Evolutionary conservation across 139 green algal species (phyloP).

Genomic region (Pycnococcus provasolii): DNA sequence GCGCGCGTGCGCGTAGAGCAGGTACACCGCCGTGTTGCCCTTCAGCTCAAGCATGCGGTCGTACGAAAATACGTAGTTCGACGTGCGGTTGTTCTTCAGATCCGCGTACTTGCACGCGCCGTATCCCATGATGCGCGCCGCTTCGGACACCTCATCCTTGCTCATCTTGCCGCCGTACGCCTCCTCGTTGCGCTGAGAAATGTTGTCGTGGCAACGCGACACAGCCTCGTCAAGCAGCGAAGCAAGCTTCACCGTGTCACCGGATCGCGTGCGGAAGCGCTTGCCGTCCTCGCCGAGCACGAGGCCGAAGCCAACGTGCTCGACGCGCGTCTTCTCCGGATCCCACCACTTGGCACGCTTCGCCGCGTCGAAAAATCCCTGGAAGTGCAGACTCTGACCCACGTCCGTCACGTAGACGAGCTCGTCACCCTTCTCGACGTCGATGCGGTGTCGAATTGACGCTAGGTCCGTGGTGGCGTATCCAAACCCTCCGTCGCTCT

Average conservation of each 20-base stretch:
- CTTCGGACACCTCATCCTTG: slow-evolving; percentile 51
- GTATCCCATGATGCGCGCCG: slow-evolving; percentile 61
- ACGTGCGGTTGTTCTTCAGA: slow-evolving; percentile 82
- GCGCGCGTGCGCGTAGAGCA: slow-evolving; percentile 91
- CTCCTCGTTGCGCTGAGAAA: not conserved
- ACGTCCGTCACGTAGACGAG: slow-evolving; percentile 95
- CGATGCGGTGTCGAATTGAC: slow-evolving; percentile 63
- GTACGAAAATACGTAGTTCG: slow-evolving; percentile 93
- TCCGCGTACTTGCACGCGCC: slow-evolving; percentile 96
- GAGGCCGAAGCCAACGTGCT: slow-evolving; percentile 92
- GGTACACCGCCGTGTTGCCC: slow-evolving; percentile 96
- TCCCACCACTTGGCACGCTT: slow-evolving; percentile 52
- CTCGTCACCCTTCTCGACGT: slow-evolving; percentile 85
- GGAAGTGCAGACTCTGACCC: slow-evolving; percentile 84
- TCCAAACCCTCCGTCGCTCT: slow-evolving; percentile 88
- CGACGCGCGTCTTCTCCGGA: slow-evolving; percentile 32
- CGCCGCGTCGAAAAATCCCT: slow-evolving; percentile 71
- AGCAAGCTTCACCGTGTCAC: slow-evolving; percentile 71
- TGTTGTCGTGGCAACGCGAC: slow-evolving; percentile 8
- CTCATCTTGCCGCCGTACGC: slow-evolving; percentile 1
- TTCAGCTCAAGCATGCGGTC: slow-evolving; percentile 86
- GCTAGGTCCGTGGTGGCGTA: slow-evolving; percentile 94
- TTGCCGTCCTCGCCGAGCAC: slow-evolving; percentile 95
- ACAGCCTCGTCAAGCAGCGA: slow-evolving; percentile 91
- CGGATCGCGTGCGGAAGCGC: slow-evolving; percentile 55